These are phyloP conservation scores for Colletotrichum zoysiae DNA, from an alignment of 2,329 filamentous ascomycete genomes.

Conservation along the genomic window DNA sequence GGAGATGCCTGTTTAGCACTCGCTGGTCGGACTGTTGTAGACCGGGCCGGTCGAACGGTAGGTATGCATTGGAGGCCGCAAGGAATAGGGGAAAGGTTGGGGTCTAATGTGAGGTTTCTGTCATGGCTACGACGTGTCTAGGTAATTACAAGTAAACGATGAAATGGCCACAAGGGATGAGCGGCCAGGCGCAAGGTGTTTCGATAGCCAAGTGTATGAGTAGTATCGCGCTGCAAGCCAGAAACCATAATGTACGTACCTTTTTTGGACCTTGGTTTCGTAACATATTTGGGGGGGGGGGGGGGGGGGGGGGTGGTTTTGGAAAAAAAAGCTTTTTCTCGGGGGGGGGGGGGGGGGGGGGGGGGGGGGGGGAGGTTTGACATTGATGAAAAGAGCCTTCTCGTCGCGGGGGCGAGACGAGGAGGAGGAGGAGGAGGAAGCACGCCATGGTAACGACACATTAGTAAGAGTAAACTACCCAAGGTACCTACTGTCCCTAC, in stretches of 20 bases:
- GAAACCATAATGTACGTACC: not conserved
- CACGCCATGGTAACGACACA: not conserved
- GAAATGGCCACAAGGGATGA: constrained; percentile 31
- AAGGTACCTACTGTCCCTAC: too few species aligned
- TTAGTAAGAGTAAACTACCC: too few species aligned
- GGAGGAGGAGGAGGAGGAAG: not conserved
- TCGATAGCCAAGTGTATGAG: constrained; percentile 21
- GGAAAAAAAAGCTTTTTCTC: too few species aligned
- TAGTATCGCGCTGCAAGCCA: constrained; percentile 1
- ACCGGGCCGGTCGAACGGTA: not conserved
- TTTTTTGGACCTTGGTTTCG: not conserved
- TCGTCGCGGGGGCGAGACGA: not conserved
- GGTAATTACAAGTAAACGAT: constrained; percentile 11
- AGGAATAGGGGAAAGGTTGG: not conserved
- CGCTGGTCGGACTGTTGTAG: not conserved
- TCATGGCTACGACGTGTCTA: constrained; percentile 10
- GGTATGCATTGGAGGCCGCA: not conserved
- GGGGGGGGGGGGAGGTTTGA: constrained; percentile 8
- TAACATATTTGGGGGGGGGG: not conserved
- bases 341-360: too few species aligned
- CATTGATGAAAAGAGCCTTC: constrained; percentile 10
- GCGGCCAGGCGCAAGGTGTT: constrained; percentile 34
- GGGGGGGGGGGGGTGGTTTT: not conserved
- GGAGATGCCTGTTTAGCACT: not conserved
- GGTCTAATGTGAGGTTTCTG: not conserved